Evolutionary conservation across 108 stramenopile species (phyloP).

Genomic region (Nitzschia palea): DNA sequence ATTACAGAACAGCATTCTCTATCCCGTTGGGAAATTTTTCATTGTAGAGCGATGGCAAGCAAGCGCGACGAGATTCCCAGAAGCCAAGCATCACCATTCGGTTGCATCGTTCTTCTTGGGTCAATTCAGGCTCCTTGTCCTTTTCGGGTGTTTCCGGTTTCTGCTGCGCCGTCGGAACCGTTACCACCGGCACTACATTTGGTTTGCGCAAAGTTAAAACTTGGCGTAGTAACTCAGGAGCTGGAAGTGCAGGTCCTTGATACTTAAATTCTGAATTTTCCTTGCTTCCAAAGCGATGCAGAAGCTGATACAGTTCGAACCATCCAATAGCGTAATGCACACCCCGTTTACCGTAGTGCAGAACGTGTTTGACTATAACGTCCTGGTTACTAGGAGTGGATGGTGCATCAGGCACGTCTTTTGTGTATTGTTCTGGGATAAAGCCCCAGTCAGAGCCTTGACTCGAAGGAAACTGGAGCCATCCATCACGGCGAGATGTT

Average conservation of each 20-base stretch:
- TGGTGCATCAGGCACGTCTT: not conserved
- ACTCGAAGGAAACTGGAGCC: not conserved
- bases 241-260: too few relatives aligned
- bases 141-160: too few relatives aligned
- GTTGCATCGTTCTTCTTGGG: not conserved
- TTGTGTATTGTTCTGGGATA: not conserved
- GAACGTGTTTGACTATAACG: not conserved
- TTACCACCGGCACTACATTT: too few relatives aligned
- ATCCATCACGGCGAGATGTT: not conserved
- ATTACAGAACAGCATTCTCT: not conserved
- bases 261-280: too few relatives aligned
- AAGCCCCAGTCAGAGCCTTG: not conserved
- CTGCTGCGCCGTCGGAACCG: not conserved
- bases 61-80: constrained; percentile 3
- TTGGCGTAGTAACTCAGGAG: too few relatives aligned
- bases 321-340: constrained; percentile 8
- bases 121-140: not conserved
- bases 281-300: not conserved
- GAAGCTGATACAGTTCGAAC: not conserved
- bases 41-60: not conserved
- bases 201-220: too few relatives aligned
- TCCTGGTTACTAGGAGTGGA: not conserved
- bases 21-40: not conserved
- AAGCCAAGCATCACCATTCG: constrained; percentile 2
- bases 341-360: not conserved